phyloP scores from a whole-genome alignment of 257 asterid genomes.

The Solanum sejunctum region DNA sequence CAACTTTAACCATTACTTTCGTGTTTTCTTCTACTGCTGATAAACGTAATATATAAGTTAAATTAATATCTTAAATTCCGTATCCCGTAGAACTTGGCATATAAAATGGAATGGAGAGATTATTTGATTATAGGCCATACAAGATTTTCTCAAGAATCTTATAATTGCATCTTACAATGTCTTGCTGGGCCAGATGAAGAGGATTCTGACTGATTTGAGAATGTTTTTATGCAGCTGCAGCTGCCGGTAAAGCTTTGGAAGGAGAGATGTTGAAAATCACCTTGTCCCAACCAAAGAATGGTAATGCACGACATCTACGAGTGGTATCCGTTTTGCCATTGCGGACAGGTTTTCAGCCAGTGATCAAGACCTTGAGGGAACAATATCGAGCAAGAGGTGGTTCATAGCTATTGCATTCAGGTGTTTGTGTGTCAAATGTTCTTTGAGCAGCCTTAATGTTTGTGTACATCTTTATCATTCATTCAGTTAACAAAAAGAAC shows the following conservation, averaged over 20 bases:
- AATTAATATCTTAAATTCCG: not conserved
- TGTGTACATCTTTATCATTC: not conserved
- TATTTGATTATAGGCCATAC: not conserved
- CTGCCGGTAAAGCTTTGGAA: slow-evolving; percentile 50
- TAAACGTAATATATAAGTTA: not conserved
- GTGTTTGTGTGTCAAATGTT: not conserved
- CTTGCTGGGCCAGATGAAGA: not conserved
- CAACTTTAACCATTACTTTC: not conserved
- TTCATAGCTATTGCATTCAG: not conserved
- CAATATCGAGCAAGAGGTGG: slow-evolving; percentile 22
- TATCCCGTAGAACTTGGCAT: not conserved
- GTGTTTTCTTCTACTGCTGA: not conserved
- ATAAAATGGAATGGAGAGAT: not conserved
- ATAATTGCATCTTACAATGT: not conserved
- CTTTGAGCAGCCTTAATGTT: not conserved
- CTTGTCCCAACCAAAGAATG: slow-evolving; percentile 66
- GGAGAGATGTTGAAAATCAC: slow-evolving; percentile 78
- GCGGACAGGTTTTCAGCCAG: slow-evolving; percentile 57
- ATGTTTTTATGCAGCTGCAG: slow-evolving; percentile 21
- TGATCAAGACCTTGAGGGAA: slow-evolving; percentile 46
- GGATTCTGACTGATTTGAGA: not conserved
- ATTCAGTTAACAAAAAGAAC: not conserved
- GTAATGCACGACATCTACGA: slow-evolving; percentile 72
- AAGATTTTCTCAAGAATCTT: not conserved
- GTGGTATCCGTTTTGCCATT: slow-evolving; percentile 66